phyloP scores from a whole-genome alignment of 2,329 filamentous ascomycete genomes.

The Ramularia endophylla region DNA sequence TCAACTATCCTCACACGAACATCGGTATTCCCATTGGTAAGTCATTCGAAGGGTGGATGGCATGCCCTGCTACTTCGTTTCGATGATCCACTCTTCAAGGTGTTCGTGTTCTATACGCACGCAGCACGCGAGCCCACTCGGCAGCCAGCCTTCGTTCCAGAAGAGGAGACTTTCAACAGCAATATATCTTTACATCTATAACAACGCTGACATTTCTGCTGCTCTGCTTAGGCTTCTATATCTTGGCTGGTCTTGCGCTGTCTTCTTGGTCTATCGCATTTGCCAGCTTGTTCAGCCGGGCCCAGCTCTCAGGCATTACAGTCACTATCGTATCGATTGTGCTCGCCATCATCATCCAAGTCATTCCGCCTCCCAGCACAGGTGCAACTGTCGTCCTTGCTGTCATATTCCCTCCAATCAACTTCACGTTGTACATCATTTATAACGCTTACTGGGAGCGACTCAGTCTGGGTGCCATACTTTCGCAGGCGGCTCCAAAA shows the following conservation, averaged over 20 bases:
- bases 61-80: too few species aligned
- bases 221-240: too few species aligned
- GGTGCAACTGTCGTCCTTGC: constrained; percentile 63
- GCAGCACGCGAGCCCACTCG: too few species aligned
- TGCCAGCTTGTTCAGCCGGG: constrained; percentile 76
- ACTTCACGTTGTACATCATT: constrained; percentile 80
- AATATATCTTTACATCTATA: too few species aligned
- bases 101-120: too few species aligned
- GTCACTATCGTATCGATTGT: constrained; percentile 67
- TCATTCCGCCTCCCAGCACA: constrained; percentile 57
- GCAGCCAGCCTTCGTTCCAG: too few species aligned
- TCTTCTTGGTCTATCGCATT: constrained; percentile 76
- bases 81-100: too few species aligned
- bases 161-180: too few species aligned
- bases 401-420: constrained; percentile 78
- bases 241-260: constrained; percentile 70
- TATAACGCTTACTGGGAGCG: constrained; percentile 71
- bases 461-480: constrained; percentile 52
- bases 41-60: too few species aligned
- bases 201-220: too few species aligned
- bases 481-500: constrained; percentile 56
- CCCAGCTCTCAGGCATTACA: constrained; percentile 80
- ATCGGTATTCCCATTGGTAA: constrained; percentile 41
- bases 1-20: constrained; percentile 46
- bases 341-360: constrained; percentile 76